Base-by-base conservation (phyloP, 768 basidiomycete species). In the Calocybe cyanea region DNA sequence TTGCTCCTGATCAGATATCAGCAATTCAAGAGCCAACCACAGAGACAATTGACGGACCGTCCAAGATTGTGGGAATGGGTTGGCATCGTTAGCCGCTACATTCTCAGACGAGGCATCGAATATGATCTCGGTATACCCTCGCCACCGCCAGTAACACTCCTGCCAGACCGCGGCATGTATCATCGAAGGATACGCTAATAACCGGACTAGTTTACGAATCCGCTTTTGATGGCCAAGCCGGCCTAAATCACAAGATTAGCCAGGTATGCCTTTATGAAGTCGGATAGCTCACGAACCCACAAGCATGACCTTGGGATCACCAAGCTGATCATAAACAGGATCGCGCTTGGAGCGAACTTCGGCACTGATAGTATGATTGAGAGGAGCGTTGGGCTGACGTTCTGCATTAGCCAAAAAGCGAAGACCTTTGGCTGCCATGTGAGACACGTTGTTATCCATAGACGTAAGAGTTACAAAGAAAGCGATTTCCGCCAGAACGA, bases 211-310 rank as follows among this genome's bases (percentile, higher is more conserved):
- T 61, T 81, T 85, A 13, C 91, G 74, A 21, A 89, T 76, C 2
- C 89, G 79, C 62, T 86, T 91, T 66, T 92, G 90, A 59, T 87
- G 80, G 3, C 78, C 83, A 34, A 86, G 71, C 20, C 91, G 86
- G 25, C 89, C 89, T 85, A 49, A 11, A 41, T 23, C 14, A 31
- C 17, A 39, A 28, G 7, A 35, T 15, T 4, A 38, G 36, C n/a
- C 28, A 21, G 18, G 43, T 43, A 34, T 62, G 38, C 18, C 56
- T 45, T n/a, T 17, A 15, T 13, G 23, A 21, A 23, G 11, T 2
- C 14, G 46, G 21, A 19, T 40, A 7, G n/a, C 46, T 33, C 18
- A 70, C 81, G 43, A 47, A 87, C 87, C 87, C 38, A 88, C 76
- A 21, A 87, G 68, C 36, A 81, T 64, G 2, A 85, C 72, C 42